Base-by-base conservation (phyloP, 225 moss, liverwort and hornwort genomes). In the Polytrichum commune region DNA sequence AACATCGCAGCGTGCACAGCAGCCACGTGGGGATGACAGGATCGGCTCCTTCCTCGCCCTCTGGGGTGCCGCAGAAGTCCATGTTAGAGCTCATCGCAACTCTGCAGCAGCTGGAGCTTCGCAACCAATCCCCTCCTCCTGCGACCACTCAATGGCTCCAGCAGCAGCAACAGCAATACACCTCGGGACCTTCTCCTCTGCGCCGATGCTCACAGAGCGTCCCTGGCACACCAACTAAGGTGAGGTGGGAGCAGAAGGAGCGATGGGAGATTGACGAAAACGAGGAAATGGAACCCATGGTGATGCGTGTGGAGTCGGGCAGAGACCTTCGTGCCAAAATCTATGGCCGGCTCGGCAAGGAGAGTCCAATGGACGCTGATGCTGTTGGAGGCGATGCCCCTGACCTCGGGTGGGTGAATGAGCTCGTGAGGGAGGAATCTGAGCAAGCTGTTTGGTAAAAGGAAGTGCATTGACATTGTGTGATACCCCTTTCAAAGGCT, bases 191-290 rank as follows among this genome's bases (percentile, higher is more conserved):
- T 1, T 98, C 97, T 0, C 97, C 97, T 3, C 86, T 98, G 1
- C 91, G 97, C 7, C 92, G 94, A 4, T 98, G 95, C 66, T 93
- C 95, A 0, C 95, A 95, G 74, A 98, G 97, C 71, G 97, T 98
- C 18, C 97, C 97, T 0, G 83, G 82, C 23, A 98, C 97, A 13
- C 97, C 97, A 1, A 98, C 97, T 3, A 98, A 98, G 76, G 67
- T 79, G 5, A 86, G 92, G 20, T 98, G 90, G 90, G 96, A 97
- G 60, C 90, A 84, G 79, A 83, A 87, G 62, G 83, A 82, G 33
- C 79, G 85, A 19, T 98, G 94, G 94, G 92, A 95, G 55, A 72
- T 90, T 0, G 95, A 89, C 29, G 94, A 94, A 66, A 83, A 82
- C 25, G 92, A 87, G 5, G 92, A 94, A 7, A 83, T 79, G 0